Base-by-base conservation (phyloP, 106 monocot species). In the Dioscorea zingiberensis region DNA sequence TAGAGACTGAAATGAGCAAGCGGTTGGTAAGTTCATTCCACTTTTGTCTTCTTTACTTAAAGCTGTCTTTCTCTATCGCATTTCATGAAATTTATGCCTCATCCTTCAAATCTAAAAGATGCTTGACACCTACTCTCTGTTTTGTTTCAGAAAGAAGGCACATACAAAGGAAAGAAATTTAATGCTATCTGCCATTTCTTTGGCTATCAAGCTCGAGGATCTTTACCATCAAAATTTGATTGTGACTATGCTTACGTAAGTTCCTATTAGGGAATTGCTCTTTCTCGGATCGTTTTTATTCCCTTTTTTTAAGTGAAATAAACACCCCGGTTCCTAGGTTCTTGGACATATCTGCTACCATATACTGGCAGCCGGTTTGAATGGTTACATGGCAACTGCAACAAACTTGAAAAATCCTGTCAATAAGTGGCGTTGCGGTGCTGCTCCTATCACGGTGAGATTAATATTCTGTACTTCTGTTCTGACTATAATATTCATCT, bases 241-340 rank as follows among this genome's bases (percentile, higher is more conserved):
- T 86, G 89, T 56, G 94, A 94, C 55, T 94, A 94, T 80, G 94
- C 86, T 21, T 94, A 86, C 82, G 93, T 89, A 86, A 70, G 93
- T 67, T 44, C 22, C 51, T 44, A 22, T 44, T 58, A 21, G 1
- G 18, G 1, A 44, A 32, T 23, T 32, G 1, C 25, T 28, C 16
- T 58, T 38, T 23, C 21, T 26, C 15, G 64, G 28, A n/a, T 21
- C 67, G 18, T 55, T 27, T 27, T 21, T 64, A 19, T 71, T 25
- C 3, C 18, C 17, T 12, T 7, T 44, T 14, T 13, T 8, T 15
- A 19, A 4, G 51, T 1, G 15, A 19, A 51, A 55, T 45, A 13
- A 59, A 47, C 47, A 25, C 3, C 26, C 7, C 59, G 16, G 14
- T 8, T 30, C 0, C 30, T 11, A 94, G 94, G 86, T 84, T 73